phyloP scores from a whole-genome alignment of 2,329 filamentous ascomycete species.

The Aureobasidium lini region DNA sequence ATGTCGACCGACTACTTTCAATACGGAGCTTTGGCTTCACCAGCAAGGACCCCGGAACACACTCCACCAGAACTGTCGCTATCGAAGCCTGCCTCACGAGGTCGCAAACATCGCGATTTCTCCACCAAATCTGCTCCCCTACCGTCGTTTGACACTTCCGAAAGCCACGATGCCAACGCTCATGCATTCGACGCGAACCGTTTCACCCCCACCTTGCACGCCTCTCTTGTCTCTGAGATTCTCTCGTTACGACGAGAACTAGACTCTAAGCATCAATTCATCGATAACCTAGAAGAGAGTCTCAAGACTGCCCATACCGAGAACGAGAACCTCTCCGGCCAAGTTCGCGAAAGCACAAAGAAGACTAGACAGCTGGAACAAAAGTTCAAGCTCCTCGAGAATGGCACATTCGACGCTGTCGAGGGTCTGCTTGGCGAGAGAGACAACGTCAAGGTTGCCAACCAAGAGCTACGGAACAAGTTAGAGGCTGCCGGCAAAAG shows the following conservation, averaged over 20 bases:
- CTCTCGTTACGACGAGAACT: constrained; percentile 78
- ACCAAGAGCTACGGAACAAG: constrained; percentile 65
- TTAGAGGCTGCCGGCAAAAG: constrained; percentile 74
- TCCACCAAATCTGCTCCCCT: constrained; percentile 54
- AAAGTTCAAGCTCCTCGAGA: constrained; percentile 79
- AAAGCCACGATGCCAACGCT: constrained; percentile 54
- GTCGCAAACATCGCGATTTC: constrained; percentile 51
- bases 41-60: constrained; percentile 64
- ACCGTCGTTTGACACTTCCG: constrained; percentile 39
- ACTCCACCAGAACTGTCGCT: constrained; percentile 44
- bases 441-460: constrained; percentile 70
- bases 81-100: constrained; percentile 58
- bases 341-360: constrained; percentile 57
- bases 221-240: constrained; percentile 91
- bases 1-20: constrained; percentile 42
- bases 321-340: constrained; percentile 61
- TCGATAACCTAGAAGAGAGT: constrained; percentile 72
- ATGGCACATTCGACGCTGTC: constrained; percentile 77
- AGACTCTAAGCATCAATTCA: constrained; percentile 79
- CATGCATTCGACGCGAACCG: constrained; percentile 77
- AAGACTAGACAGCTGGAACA: constrained; percentile 76
- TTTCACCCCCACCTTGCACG: constrained; percentile 91
- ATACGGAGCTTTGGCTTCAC: constrained; percentile 58
- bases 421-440: constrained; percentile 77
- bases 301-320: constrained; percentile 67